phyloP scores from a whole-genome alignment of 23 red algal species.

The Gracilaria gracilis region DNA sequence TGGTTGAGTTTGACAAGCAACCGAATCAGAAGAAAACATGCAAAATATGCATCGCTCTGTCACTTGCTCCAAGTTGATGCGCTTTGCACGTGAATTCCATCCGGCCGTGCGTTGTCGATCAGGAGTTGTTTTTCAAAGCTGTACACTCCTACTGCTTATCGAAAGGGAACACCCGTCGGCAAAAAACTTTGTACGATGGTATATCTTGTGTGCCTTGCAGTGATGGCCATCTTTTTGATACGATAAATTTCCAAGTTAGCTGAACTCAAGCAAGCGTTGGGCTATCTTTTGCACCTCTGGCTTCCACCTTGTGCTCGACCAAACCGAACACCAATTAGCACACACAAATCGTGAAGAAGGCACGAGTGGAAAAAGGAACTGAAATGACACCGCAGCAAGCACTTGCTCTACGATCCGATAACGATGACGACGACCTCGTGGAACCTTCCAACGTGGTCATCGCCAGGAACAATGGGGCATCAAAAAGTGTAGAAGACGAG shows the following conservation, averaged over 20 bases:
- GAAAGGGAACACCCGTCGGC: background rate
- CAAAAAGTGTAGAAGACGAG: background rate
- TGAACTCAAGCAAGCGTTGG: background rate
- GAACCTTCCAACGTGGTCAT: background rate
- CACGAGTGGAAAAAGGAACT: background rate
- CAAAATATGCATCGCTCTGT: constrained; percentile 8
- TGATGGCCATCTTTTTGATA: background rate
- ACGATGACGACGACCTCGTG: background rate
- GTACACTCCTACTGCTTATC: background rate
- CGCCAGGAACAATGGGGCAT: background rate
- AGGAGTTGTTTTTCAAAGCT: background rate
- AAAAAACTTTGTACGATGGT: background rate
- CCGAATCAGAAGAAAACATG: constrained; percentile 25
- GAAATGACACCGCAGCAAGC: background rate
- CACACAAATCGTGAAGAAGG: background rate
- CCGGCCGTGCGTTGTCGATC: background rate
- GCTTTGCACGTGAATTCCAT: constrained; percentile 8
- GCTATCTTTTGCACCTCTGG: background rate
- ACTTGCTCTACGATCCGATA: background rate
- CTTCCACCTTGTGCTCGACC: background rate
- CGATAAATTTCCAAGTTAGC: background rate
- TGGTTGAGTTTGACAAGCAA: background rate
- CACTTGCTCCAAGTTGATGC: background rate
- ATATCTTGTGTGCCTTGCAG: background rate
- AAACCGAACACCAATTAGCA: background rate